Base-by-base conservation (phyloP, 1,284 basidiomycete species). In the Moniliella sp. region DNA sequence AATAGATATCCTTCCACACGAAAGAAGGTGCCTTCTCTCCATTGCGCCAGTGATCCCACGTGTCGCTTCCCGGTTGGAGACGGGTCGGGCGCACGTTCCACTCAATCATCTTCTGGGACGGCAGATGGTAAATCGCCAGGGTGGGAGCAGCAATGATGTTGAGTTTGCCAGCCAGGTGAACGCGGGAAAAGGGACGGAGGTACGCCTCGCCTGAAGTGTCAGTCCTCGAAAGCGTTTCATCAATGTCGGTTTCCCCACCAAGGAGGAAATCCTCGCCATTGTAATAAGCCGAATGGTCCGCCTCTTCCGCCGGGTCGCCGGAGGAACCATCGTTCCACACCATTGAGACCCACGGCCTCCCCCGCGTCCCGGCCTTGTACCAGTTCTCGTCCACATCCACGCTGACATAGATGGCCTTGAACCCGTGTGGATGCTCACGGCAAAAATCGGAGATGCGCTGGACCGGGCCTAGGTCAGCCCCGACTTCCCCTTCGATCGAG, bases 271-370 rank as follows among this genome's bases (percentile, higher is more conserved):
- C 50, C 16, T 62, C 61, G 25, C 41, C 40, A 34, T 50, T 47
- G 36, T 45, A 42, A 18, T 50, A 31, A 10, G 37, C 21, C n/a
- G 8, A n/a, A 23, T 23, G 21, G 21, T 23, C 8, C n/a, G 7
- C n/a, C 21, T 7, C 21, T 23, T n/a, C 7, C 21, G 21, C 7
- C 21, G 21, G 21, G 21, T 23, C 21, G 8, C 31, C 32, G 21
- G 51, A 61, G 5, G 46, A 51, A 4, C 62, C 62, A 38, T 63
- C 62, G 41, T 62, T 54, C 61, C 61, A 63, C 2, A 45, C 54
- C 54, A 59, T 57, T 12, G 48, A 45, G 18, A 59, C 46, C 54
- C 54, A 59, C 5, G 56, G 56, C 28, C 40, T 51, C 13, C 46
- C 48, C 12, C 43, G 42, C 14, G 54, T 49, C 18, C 57, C 52